Base-by-base conservation (phyloP, 2,329 filamentous ascomycete species). In the Drechmeria coniospora region DNA sequence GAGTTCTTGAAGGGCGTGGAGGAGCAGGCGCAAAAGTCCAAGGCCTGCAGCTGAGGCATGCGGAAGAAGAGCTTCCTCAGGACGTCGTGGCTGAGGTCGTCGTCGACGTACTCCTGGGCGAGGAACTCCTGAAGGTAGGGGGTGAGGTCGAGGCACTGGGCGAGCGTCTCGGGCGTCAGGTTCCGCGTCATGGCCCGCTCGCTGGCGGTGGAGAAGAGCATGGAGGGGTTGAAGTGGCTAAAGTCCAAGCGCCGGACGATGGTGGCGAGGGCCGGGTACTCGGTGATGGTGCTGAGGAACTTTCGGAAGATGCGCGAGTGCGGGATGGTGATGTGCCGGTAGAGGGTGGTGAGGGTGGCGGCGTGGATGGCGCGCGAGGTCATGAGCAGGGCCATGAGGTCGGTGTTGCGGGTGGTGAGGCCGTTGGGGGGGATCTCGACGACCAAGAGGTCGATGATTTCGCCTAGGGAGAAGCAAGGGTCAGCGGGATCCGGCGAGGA, bases 261-360 rank as follows among this genome's bases (percentile, higher is more conserved):
- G 22, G 72, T 76, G 25, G 80, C 81, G 29, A 86, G 61, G 7
- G 72, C 61, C 2, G 72, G 68, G 46, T 84, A 74, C 32, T 67
- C 57, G 25, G 61, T 58, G 37, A 87, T 61, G 43, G 81, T 79
- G 32, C 63, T 61, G 26, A 84, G 65, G 40, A 84, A 82, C 53
- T 87, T 87, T 46, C 74, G 74, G 56, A 86, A 90, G 47, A 84
- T 82, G 34, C 74, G 63, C 15, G 81, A 87, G 59, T 86, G 80
- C 5, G 81, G 80, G 39, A 87, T 78, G 23, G 79, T 83, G 49
- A 87, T 79, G 48, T 80, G 73, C 38, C 71, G 68, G 56, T 87
- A 87, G 26, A 90, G 65, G 6, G 79, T 79, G 39, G 70, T 68
- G 19, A 86, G 58, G 4, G 80, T 86, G 13, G 75, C 75, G 15